These are phyloP conservation scores for Xerophyta viscosa DNA, from an alignment of 106 monocot genomes.

Conservation along the genomic window DNA sequence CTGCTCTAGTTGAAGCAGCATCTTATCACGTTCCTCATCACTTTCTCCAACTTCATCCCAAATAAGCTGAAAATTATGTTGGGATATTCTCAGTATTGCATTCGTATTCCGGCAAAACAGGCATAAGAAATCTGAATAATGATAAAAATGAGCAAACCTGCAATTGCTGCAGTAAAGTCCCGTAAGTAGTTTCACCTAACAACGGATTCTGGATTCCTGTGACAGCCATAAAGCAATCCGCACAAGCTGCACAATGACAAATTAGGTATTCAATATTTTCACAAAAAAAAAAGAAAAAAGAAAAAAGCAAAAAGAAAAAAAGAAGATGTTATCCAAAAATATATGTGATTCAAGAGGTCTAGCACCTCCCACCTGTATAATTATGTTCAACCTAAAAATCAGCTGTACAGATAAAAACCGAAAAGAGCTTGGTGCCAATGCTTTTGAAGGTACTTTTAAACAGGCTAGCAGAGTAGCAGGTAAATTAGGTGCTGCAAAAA, in stretches of 20 bases:
- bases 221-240: conserved; percentile 22
- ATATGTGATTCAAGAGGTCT: no score
- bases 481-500: no score
- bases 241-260: conserved; percentile 2
- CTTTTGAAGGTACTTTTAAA: no score
- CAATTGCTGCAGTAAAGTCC: conserved; percentile 48
- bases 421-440: no score
- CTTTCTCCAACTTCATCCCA: conserved; percentile 99
- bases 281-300: not conserved
- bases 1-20: conserved; percentile 85
- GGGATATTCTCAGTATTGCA: no score
- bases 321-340: no score
- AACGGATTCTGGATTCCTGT: conserved; percentile 23
- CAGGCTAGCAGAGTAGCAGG: no score
- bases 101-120: not conserved
- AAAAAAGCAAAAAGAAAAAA: not conserved
- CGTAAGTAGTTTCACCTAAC: conserved; percentile 35
- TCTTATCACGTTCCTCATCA: conserved; percentile 79
- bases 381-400: no score
- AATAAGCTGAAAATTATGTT: conserved; percentile 38
- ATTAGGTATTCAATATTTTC: not conserved
- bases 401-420: no score
- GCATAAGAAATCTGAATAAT: not conserved
- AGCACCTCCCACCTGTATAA: no score
- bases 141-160: conserved; percentile 25